Percentiles rank a stretch among this genome's conserved stretches.
Conservation (phyloP, 441 rosid genomes). For the Kokia cookei region DNA sequence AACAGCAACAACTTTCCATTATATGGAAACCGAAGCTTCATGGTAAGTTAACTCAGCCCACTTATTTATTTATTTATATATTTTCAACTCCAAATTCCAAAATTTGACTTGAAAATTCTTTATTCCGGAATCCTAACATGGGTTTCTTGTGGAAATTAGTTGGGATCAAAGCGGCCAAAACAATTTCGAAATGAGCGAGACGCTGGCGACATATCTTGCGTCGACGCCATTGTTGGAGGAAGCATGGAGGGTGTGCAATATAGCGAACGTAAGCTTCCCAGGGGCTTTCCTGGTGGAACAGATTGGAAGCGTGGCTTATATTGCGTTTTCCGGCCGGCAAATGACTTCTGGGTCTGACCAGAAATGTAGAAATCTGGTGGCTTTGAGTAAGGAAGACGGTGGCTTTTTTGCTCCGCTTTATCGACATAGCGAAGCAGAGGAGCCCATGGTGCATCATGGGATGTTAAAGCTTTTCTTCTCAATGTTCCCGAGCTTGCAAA, state of each 20-base stretch:
- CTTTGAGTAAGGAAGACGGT: conserved; percentile 12
- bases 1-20: neutral
- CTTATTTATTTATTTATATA: neutral
- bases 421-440: conserved; percentile 19
- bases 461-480: conserved; percentile 34
- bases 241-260: conserved; percentile 47
- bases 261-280: conserved; percentile 14
- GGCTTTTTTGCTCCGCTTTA: conserved; percentile 27
- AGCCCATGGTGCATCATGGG: conserved; percentile 42
- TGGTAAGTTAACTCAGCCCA: conserved; percentile 12
- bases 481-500: conserved; percentile 11
- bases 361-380: conserved; percentile 17
- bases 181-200: conserved; percentile 67
- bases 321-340: conserved; percentile 44
- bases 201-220: conserved; percentile 44
- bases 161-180: neutral
- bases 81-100: neutral
- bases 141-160: neutral
- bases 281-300: conserved; percentile 21
- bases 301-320: conserved; percentile 31
- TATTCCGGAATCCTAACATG: neutral
- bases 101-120: neutral
- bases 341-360: conserved; percentile 5
- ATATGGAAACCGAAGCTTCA: conserved; percentile 29
- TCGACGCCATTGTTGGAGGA: conserved; percentile 45